These are phyloP conservation scores for Nissolia schottii DNA, from an alignment of 306 rosid species.

Conservation along the genomic window DNA sequence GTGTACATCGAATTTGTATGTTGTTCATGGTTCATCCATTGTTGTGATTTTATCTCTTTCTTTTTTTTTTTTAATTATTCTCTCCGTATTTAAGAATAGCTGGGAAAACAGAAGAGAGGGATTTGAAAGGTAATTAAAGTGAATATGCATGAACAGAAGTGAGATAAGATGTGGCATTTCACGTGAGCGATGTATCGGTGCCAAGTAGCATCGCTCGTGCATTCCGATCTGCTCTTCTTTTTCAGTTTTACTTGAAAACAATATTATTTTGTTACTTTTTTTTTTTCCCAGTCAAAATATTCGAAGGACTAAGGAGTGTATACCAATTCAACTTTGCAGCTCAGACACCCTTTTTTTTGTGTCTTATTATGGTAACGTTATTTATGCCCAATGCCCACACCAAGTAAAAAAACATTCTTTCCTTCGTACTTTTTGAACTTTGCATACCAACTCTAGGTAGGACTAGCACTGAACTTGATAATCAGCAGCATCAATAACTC, in stretches of 20 bases:
- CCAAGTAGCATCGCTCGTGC: slow-evolving; percentile 22
- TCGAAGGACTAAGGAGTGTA: background rate
- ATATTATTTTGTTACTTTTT: background rate
- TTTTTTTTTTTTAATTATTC: background rate
- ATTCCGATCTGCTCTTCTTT: background rate
- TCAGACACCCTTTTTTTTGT: background rate
- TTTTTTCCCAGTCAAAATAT: background rate
- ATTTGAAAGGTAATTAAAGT: background rate
- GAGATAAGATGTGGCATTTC: slow-evolving; percentile 32
- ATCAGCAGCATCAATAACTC: background rate
- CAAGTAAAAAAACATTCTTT: background rate
- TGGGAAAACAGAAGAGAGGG: background rate
- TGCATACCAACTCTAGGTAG: background rate
- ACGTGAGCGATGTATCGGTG: slow-evolving; percentile 25
- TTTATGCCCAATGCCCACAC: too few relatives aligned
- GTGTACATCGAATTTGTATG: background rate
- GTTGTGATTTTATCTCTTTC: background rate
- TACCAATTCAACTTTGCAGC: slow-evolving; percentile 13
- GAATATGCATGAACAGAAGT: slow-evolving; percentile 12
- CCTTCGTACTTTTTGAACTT: background rate
- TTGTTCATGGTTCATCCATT: background rate
- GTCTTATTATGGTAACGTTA: background rate
- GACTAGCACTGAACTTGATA: background rate
- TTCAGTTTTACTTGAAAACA: background rate
- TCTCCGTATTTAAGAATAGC: background rate